Base-by-base conservation (phyloP, 345 rosid genomes). In the Trapa bicornis region DNA sequence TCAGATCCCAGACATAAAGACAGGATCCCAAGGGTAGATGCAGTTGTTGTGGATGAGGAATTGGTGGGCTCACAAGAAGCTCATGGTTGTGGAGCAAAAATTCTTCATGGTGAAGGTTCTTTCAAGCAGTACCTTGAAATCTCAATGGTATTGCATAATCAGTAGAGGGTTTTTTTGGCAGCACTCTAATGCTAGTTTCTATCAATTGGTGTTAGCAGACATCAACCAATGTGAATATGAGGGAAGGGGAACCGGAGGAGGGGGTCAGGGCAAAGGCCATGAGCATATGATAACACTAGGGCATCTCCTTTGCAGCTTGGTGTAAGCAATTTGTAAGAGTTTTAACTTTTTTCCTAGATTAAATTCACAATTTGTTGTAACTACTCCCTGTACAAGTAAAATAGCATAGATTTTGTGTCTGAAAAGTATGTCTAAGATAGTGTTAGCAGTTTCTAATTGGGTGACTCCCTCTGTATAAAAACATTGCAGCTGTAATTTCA, bases 1-100 rank as follows among this genome's bases (percentile, higher is more conserved):
- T 83, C 87, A 93, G 97, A 86, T 90, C 79, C 98, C 98, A 33
- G 97, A 93, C 67, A 73, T 70, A 47, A 83, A 78, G 74, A 79
- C 76, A 17, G 97, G 95, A 75, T 76, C 64, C 3, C 81, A 85
- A 81, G 84, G 75, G 80, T 90, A 58, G 97, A 90, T 70, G 95
- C 91, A 0, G 97, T 93, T 72, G 82, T 83, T 62, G 84, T 93
- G 69, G 96, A 90, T 42, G 92, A 83, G 73, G 89, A 88, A 73
- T 85, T 94, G 48, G 86, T 86, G 48, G 89, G 92, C 64, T 74
- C 86, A 17, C 70, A 72, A 60, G 74, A 77, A 73, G 69, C 84
- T 68, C 80, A 75, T 66, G 88, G 98, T 66, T 79, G 83, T 61
- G 91, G 91, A 67, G 97, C 92, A 56, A 88, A 81, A 75, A 56